phyloP scores from a whole-genome alignment of 345 rosid species.

The Ceriops zippeliana region DNA sequence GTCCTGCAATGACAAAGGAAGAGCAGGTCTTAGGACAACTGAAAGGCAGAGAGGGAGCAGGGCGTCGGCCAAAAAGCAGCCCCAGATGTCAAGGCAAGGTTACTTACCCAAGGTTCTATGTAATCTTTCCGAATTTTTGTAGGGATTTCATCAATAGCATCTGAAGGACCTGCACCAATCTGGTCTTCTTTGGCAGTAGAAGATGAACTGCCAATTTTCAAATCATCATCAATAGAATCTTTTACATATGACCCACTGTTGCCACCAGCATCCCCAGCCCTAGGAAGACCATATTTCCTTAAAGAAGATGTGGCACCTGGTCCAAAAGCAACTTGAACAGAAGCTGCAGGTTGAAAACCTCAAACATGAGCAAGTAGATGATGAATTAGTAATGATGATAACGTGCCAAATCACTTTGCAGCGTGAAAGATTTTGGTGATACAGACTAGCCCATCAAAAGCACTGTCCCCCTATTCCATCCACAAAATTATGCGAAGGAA shows the following conservation, averaged over 20 bases:
- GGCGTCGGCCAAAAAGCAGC: neutral
- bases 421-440: neutral
- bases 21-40: constrained; percentile 1
- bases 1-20: constrained; percentile 21
- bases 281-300: constrained; percentile 32
- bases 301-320: constrained; percentile 36
- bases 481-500: too few relatives aligned
- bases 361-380: constrained; percentile 7
- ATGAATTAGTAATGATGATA: neutral
- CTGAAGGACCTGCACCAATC: constrained; percentile 10
- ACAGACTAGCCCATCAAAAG: too few relatives aligned
- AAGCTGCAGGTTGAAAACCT: constrained; percentile 36
- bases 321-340: constrained; percentile 49
- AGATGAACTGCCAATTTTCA: constrained; percentile 1
- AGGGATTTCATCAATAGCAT: constrained; percentile 17
- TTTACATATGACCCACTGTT: constrained; percentile 16
- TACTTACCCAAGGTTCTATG: constrained; percentile 24
- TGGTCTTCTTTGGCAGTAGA: constrained; percentile 23
- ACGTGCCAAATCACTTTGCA: neutral
- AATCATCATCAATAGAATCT: constrained; percentile 19
- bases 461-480: too few relatives aligned
- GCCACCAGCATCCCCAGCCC: constrained; percentile 25
- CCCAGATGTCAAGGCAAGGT: neutral
- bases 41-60: neutral
- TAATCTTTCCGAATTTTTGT: constrained; percentile 16